These are phyloP conservation scores for Oryza meridionalis DNA, from an alignment of 176 grass and related monocot species.

Conservation along the genomic window DNA sequence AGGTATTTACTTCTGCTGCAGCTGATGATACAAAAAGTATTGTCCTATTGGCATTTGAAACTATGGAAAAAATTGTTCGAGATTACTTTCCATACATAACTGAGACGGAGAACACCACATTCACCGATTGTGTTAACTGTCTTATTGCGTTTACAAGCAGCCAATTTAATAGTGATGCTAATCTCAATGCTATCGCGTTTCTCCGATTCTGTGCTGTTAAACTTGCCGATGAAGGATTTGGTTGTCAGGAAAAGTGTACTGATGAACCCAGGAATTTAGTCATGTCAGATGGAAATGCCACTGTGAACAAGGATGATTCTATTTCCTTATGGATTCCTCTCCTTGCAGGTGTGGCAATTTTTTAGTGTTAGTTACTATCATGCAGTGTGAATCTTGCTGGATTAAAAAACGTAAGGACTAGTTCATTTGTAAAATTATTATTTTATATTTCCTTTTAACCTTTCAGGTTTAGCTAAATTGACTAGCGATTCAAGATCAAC, in stretches of 20 bases:
- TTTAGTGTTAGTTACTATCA: constrained; percentile 14
- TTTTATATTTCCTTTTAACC: constrained; percentile 1
- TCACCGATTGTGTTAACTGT: constrained; percentile 95
- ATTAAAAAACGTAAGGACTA: constrained; percentile 34
- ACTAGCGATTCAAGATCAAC: constrained; percentile 82
- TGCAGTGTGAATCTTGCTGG: constrained; percentile 12
- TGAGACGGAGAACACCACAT: constrained; percentile 89
- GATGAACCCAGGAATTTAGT: constrained; percentile 48
- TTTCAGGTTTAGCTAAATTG: constrained; percentile 89
- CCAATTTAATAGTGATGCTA: constrained; percentile 92
- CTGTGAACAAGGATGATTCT: constrained; percentile 69
- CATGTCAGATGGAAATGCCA: constrained; percentile 55
- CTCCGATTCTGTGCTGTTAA: constrained; percentile 95
- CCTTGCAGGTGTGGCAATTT: constrained; percentile 53
- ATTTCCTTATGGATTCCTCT: constrained; percentile 85
- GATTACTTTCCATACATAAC: constrained; percentile 97
- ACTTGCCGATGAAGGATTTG: constrained; percentile 85
- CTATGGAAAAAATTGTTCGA: constrained; percentile 92
- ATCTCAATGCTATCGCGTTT: constrained; percentile 96
- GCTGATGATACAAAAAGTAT: constrained; percentile 81
- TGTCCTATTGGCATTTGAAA: constrained; percentile 93
- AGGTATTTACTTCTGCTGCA: constrained; percentile 88
- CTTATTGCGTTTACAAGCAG: constrained; percentile 93
- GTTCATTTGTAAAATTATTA: constrained; percentile 5
- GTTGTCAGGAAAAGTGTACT: constrained; percentile 57